phyloP scores from a whole-genome alignment of 2,329 filamentous ascomycete genomes.

The Tolypocladium nubicola region DNA sequence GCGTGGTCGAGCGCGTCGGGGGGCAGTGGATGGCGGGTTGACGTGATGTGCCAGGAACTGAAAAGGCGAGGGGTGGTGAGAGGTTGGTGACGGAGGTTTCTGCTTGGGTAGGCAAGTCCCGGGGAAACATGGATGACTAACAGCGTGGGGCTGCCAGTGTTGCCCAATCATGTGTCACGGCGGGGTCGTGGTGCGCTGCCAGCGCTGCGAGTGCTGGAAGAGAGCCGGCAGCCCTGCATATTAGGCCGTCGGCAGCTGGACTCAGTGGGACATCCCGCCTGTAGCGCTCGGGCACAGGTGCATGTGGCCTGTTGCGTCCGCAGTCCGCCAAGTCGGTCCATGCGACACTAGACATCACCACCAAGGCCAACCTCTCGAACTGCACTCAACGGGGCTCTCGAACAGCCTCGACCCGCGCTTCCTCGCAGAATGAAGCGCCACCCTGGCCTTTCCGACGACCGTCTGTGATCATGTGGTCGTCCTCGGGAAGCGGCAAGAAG shows the following conservation, averaged over 20 bases:
- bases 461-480: conserved; percentile 48
- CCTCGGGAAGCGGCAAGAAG: conserved; percentile 58
- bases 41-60: background rate
- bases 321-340: background rate
- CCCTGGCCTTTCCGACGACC: conserved; percentile 13
- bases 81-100: background rate
- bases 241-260: background rate
- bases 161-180: background rate
- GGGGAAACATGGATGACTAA: background rate
- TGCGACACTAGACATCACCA: background rate
- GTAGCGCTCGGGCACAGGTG: background rate
- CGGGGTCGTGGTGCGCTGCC: background rate
- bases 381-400: conserved; percentile 7
- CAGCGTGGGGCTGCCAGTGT: background rate
- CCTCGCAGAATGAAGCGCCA: conserved; percentile 20
- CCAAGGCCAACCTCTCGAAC: conserved; percentile 1
- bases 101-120: background rate
- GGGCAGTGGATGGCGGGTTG: background rate
- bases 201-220: background rate
- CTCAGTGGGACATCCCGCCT: background rate
- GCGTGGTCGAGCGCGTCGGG: background rate
- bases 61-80: background rate
- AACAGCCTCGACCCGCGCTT: conserved; percentile 13
- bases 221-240: background rate
- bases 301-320: background rate